A percentile compares a stretch with the other conserved stretches of the same genome.
Evolutionary conservation across 225 moss, liverwort and hornwort species (phyloP).

Genomic region (Marchantia polymorpha): DNA sequence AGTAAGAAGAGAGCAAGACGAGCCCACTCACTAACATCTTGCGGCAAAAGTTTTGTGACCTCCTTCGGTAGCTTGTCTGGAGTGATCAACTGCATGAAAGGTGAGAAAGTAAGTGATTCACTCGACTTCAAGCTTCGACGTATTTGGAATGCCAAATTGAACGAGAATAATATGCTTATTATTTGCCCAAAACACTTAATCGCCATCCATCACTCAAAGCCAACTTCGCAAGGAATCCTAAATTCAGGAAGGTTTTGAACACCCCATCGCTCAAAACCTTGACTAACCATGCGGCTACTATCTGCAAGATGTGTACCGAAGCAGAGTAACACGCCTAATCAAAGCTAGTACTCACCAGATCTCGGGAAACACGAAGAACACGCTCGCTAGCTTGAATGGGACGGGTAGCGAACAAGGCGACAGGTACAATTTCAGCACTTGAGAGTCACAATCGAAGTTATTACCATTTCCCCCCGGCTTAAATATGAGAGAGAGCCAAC

Average conservation of each 20-base stretch:
- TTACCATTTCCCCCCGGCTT: slow-evolving; percentile 48
- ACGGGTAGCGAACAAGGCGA: slow-evolving; percentile 59
- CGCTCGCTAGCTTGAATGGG: slow-evolving; percentile 74
- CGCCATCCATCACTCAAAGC: too few relatives aligned
- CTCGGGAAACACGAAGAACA: slow-evolving; percentile 72
- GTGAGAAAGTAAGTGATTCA: background rate
- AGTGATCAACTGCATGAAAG: slow-evolving; percentile 70
- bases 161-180: too few relatives aligned
- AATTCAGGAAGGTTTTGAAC: background rate
- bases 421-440: background rate
- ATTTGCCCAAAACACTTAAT: too few relatives aligned
- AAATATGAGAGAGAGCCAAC: slow-evolving; percentile 71
- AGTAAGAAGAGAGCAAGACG: slow-evolving; percentile 85
- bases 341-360: slow-evolving; percentile 48
- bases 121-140: background rate
- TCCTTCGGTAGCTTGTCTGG: slow-evolving; percentile 73
- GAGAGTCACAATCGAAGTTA: too few relatives aligned
- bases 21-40: slow-evolving; percentile 86
- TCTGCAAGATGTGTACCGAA: too few relatives aligned
- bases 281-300: background rate
- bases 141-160: too few relatives aligned
- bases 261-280: background rate
- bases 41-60: slow-evolving; percentile 60
- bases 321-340: background rate
- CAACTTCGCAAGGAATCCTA: too few relatives aligned